Conservation (phyloP, 2,329 filamentous ascomycete genomes). For the Colletotrichum noveboracense region DNA sequence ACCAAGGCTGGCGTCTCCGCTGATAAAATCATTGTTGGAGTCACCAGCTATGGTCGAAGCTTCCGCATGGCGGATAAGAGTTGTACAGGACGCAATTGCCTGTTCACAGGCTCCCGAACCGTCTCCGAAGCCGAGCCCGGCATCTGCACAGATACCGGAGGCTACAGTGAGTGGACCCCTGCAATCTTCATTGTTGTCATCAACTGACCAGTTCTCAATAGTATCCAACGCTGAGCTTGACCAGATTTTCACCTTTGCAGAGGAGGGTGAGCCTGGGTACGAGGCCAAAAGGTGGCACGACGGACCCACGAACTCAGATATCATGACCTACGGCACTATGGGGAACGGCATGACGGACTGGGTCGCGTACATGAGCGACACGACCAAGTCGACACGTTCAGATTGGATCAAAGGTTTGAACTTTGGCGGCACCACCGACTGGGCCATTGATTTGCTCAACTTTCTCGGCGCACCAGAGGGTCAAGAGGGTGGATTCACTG, state of each 20-base stretch:
- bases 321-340: slow-evolving; percentile 26
- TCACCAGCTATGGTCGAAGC: slow-evolving; percentile 32
- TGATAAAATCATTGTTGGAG: slow-evolving; percentile 28
- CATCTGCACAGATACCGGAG: slow-evolving; percentile 30
- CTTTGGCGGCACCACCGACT: slow-evolving; percentile 24
- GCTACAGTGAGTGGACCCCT: slow-evolving; percentile 29
- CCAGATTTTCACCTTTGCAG: slow-evolving; percentile 20
- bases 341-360: slow-evolving; percentile 12
- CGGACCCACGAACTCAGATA: slow-evolving; percentile 13
- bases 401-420: background rate
- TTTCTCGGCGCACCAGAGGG: background rate
- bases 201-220: background rate
- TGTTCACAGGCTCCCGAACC: slow-evolving; percentile 25
- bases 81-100: slow-evolving; percentile 27
- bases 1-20: background rate
- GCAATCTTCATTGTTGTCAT: background rate
- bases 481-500: background rate
- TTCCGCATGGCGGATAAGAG: slow-evolving; percentile 30
- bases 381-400: slow-evolving; percentile 4
- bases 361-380: slow-evolving; percentile 26
- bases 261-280: background rate
- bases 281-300: slow-evolving; percentile 19
- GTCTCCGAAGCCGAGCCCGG: slow-evolving; percentile 28
- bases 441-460: slow-evolving; percentile 24
- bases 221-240: slow-evolving; percentile 31